Base-by-base conservation (phyloP, 176 grass and related monocot genomes). In the Cocos nucifera region DNA sequence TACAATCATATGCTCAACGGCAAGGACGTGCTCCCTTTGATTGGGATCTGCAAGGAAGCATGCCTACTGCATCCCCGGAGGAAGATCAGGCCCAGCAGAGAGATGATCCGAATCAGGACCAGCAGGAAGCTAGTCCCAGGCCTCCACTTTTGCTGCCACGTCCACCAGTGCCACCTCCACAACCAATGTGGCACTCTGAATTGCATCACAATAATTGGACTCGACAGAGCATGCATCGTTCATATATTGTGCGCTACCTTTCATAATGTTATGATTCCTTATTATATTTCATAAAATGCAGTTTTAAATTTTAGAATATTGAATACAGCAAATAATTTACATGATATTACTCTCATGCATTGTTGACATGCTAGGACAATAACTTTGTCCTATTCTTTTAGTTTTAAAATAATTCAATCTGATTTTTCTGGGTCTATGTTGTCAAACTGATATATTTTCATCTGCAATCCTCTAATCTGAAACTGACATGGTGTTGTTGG, bases 1-100 rank as follows among this genome's bases (percentile, higher is more conserved):
- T 95, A 49, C 86, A 72, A n/a, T 95, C 91, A 0, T 95, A 95
- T 62, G 83, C 74, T 51, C 71, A 76, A 60, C 84, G 86, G 56
- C 91, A 90, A 73, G 86, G 77, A 62, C 65, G 56, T 21, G 72
- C 73, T 67, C 56, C 59, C 65, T 62, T 69, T 19, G 64, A 69
- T 22, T 87, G 83, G 88, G 83, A 78, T 26, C 70, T 78, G 8
- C 57, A 86, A 29, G 73, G 64, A 30, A 75, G 61, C 19, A 65
- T 60, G 44, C 22, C 75, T 49, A 17, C 15, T 48, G 63, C 49
- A 22, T 55, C 69, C 19, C 57, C 28, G 4, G 83, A 52, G 8
- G 70, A 82, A 52, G 76, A 75, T 59, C 75, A 49, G 21, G 54
- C 3, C 14, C 75, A 66, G 6, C 51, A 49, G 4, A 74, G 9